A percentile compares a stretch with the other conserved stretches of the same genome.
These are phyloP conservation scores for Acanthamoeba lugdunensis DNA, from an alignment of 208 protist genomes.

Conservation along the genomic window DNA sequence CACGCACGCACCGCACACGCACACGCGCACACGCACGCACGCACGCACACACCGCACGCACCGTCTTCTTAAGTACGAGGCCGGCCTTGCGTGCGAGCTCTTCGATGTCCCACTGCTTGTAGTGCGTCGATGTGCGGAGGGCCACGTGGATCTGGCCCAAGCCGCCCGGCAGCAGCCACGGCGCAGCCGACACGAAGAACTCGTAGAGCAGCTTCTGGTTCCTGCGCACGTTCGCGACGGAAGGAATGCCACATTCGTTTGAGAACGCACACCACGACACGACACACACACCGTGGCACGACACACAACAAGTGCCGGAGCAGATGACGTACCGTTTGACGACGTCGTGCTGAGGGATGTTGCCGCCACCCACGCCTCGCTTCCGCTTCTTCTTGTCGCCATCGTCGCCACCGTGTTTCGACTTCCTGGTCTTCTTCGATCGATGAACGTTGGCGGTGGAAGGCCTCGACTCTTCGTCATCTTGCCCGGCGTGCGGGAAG, in stretches of 20 bases:
- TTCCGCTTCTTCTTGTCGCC: no score
- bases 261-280: neutral
- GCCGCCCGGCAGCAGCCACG: neutral
- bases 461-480: neutral
- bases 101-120: constrained; percentile 6
- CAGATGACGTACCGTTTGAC: neutral
- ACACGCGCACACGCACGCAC: neutral
- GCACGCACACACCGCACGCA: neutral
- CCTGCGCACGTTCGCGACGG: neutral
- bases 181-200: neutral
- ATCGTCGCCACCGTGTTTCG: no score
- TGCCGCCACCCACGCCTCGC: neutral
- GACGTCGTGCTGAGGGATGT: neutral
- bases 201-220: constrained; percentile 25
- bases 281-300: neutral
- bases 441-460: neutral
- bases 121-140: constrained; percentile 5
- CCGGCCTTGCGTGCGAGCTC: neutral
- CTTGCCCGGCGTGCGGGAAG: neutral
- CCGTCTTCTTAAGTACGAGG: neutral
- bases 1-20: no score
- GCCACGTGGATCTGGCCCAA: constrained; percentile 5
- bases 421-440: neutral
- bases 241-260: no score
- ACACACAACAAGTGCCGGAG: no score